phyloP scores from a whole-genome alignment of 148 eudicot genomes.

The Camellia japonica region DNA sequence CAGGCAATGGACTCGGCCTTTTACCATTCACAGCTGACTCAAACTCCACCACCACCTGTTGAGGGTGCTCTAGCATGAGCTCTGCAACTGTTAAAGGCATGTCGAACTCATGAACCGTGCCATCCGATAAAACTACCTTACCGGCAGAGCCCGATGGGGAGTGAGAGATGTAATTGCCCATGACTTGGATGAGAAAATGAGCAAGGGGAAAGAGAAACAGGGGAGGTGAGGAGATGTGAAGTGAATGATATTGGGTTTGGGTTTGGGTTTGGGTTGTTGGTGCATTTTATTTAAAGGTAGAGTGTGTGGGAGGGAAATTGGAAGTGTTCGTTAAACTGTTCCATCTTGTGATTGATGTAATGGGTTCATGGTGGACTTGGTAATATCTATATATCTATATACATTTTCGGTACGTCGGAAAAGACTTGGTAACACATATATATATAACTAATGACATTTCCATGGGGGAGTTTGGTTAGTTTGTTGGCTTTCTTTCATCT shows the following conservation, averaged over 20 bases:
- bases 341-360: slow-evolving; percentile 40
- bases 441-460: neutral
- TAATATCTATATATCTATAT: neutral
- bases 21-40: neutral
- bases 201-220: neutral
- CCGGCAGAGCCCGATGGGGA: slow-evolving; percentile 30
- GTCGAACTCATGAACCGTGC: slow-evolving; percentile 45
- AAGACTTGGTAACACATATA: slow-evolving; percentile 41
- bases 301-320: neutral
- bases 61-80: slow-evolving; percentile 80
- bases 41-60: slow-evolving; percentile 71
- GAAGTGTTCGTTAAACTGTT: slow-evolving; percentile 51
- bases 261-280: neutral
- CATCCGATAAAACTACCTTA: slow-evolving; percentile 61
- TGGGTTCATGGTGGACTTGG: slow-evolving; percentile 38
- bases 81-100: slow-evolving; percentile 64
- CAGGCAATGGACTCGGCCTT: slow-evolving; percentile 55
- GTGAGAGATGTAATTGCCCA: slow-evolving; percentile 58
- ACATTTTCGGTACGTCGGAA: too few relatives aligned
- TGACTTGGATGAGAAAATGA: neutral
- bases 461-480: neutral
- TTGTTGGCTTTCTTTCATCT: too few relatives aligned
- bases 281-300: slow-evolving; percentile 15
- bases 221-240: neutral
- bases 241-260: neutral